Conservation (phyloP, 2,329 filamentous ascomycete genomes). For the Talaromyces sp. region DNA sequence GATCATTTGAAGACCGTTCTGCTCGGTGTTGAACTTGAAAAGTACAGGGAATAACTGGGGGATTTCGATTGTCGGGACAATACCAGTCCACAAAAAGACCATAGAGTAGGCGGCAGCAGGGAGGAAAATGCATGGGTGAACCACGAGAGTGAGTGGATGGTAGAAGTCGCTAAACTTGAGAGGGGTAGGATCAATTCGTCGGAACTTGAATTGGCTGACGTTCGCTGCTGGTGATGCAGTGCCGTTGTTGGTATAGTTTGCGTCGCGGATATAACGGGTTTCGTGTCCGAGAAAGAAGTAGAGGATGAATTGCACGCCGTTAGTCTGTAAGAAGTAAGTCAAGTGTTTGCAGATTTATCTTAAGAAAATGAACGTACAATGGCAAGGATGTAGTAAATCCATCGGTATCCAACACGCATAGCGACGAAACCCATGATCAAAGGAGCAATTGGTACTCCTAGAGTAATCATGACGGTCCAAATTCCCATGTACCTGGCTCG, state of each 20-base stretch:
- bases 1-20: slow-evolving; percentile 57
- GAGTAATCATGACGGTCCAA: background rate
- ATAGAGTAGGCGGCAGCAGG: background rate
- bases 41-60: background rate
- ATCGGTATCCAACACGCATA: background rate
- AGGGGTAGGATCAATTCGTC: background rate
- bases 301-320: background rate
- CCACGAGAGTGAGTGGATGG: background rate
- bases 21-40: background rate
- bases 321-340: background rate
- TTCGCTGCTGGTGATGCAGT: background rate
- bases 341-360: background rate
- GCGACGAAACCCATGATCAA: background rate
- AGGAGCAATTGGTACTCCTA: background rate
- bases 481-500: background rate
- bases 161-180: background rate
- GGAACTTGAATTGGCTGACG: background rate
- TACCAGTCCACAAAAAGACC: background rate
- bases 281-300: background rate
- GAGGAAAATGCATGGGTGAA: background rate
- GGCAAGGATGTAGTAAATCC: background rate
- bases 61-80: background rate
- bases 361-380: background rate
- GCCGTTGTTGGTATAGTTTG: background rate
- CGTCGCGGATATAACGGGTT: background rate